A percentile compares a stretch with the other conserved stretches of the same genome.
Evolutionary conservation across 768 basidiomycete genomes (phyloP).

Genomic region (Naganishia friedmannii): DNA sequence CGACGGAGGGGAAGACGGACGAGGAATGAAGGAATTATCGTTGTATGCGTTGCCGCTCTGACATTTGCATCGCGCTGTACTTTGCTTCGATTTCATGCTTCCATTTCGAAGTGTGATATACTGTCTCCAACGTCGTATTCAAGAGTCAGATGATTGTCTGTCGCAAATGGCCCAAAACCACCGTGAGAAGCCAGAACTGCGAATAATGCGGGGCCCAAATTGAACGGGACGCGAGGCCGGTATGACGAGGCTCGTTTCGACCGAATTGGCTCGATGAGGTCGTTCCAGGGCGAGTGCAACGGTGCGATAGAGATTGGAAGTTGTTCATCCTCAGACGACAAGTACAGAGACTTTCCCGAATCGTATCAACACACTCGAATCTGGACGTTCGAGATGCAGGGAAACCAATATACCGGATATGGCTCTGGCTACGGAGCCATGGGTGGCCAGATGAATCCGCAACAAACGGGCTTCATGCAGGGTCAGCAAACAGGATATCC

Average conservation of each 20-base stretch:
- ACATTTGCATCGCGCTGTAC: too few relatives aligned
- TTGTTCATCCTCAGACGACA: not conserved
- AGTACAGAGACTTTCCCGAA: not conserved
- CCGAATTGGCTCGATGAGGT: not conserved
- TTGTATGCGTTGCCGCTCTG: not conserved
- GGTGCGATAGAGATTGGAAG: not conserved
- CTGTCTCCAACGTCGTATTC: too few relatives aligned
- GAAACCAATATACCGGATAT: slow-evolving; percentile 22
- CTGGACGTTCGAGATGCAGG: slow-evolving; percentile 6
- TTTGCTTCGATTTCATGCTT: too few relatives aligned
- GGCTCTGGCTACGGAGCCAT: slow-evolving; percentile 19
- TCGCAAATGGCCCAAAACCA: not conserved
- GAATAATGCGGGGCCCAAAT: not conserved
- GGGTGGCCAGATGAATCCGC: slow-evolving; percentile 31
- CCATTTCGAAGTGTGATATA: too few relatives aligned
- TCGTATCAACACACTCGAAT: not conserved
- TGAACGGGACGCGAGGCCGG: not conserved
- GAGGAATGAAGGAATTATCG: not conserved
- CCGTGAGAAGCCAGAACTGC: not conserved
- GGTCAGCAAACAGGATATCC: slow-evolving; percentile 33
- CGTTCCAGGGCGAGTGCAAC: too few relatives aligned
- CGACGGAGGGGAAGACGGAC: not conserved
- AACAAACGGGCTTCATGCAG: slow-evolving; percentile 41
- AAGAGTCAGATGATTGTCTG: too few relatives aligned
- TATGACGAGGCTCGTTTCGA: slow-evolving; percentile 5